Conservation (phyloP, 2,329 filamentous ascomycete species). For the Teratosphaeria destructans region DNA sequence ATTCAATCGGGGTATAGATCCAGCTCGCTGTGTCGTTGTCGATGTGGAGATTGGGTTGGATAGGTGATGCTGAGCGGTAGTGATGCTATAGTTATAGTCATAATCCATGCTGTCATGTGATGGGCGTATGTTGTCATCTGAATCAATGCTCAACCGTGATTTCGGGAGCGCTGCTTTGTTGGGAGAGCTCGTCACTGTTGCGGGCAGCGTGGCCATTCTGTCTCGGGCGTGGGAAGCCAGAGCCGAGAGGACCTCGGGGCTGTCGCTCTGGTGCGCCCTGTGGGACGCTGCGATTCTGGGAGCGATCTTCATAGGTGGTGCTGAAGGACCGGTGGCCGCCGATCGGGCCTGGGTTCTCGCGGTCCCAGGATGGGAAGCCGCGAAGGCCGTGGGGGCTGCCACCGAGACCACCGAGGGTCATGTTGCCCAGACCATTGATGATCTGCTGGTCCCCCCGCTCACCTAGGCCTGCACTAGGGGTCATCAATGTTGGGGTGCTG, state of each 20-base stretch:
- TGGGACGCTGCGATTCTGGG: slow-evolving; percentile 35
- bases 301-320: slow-evolving; percentile 46
- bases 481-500: slow-evolving; percentile 54
- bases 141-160: slow-evolving; percentile 52
- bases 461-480: slow-evolving; percentile 38
- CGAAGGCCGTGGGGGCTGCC: slow-evolving; percentile 50
- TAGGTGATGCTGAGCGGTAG: not conserved
- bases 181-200: slow-evolving; percentile 53
- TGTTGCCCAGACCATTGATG: slow-evolving; percentile 52
- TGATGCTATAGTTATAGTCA: slow-evolving; percentile 1
- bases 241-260: slow-evolving; percentile 49
- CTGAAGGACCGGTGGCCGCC: slow-evolving; percentile 55
- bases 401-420: slow-evolving; percentile 45
- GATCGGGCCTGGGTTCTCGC: slow-evolving; percentile 49
- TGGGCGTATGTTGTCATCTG: slow-evolving; percentile 3
- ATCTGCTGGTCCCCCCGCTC: slow-evolving; percentile 34
- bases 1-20: not conserved
- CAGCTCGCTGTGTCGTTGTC: slow-evolving; percentile 2
- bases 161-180: slow-evolving; percentile 47
- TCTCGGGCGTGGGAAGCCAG: slow-evolving; percentile 45
- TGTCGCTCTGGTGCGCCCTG: slow-evolving; percentile 45
- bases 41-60: not conserved
- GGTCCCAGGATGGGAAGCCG: slow-evolving; percentile 52
- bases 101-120: not conserved
- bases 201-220: slow-evolving; percentile 53